Percentiles rank a stretch among this genome's conserved stretches.
phyloP scores from a whole-genome alignment of 495 filamentous ascomycete species.

The Penicillium paxilli region DNA sequence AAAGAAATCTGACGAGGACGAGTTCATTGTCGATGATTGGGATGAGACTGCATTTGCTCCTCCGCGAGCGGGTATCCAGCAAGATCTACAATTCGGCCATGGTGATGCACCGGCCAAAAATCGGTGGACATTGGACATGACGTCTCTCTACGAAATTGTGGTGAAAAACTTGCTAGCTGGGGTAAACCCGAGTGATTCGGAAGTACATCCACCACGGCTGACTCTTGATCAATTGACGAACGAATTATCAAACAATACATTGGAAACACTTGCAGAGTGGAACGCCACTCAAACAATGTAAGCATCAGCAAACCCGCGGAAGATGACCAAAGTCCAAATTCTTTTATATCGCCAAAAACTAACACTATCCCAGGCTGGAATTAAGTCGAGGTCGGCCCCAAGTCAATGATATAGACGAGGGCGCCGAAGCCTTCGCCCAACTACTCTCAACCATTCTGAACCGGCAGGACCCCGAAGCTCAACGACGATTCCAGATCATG shows the following conservation, averaged over 20 bases:
- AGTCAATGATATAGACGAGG: constrained; percentile 38
- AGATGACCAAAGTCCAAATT: too few species aligned
- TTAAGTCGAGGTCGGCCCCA: constrained; percentile 19
- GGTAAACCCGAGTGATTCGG: background rate
- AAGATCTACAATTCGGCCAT: background rate
- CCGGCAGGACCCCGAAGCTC: background rate
- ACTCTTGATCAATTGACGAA: constrained; percentile 22
- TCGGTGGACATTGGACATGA: constrained; percentile 33
- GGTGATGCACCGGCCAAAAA: background rate
- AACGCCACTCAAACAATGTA: constrained; percentile 22
- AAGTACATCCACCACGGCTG: background rate
- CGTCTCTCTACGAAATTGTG: constrained; percentile 29
- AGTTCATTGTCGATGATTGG: constrained; percentile 43
- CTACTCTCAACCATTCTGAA: constrained; percentile 21
- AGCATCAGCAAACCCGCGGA: too few species aligned
- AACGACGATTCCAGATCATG: constrained; percentile 19
- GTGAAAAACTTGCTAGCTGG: constrained; percentile 7
- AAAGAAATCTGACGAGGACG: constrained; percentile 7
- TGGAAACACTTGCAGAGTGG: background rate
- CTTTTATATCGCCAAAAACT: too few species aligned
- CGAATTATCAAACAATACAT: constrained; percentile 11
- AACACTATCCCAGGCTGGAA: constrained; percentile 26
- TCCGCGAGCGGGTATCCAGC: background rate
- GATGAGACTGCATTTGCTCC: constrained; percentile 25
- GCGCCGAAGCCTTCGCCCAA: constrained; percentile 23